phyloP scores from a whole-genome alignment of 257 asterid genomes.

The Przewalskia tangutica region DNA sequence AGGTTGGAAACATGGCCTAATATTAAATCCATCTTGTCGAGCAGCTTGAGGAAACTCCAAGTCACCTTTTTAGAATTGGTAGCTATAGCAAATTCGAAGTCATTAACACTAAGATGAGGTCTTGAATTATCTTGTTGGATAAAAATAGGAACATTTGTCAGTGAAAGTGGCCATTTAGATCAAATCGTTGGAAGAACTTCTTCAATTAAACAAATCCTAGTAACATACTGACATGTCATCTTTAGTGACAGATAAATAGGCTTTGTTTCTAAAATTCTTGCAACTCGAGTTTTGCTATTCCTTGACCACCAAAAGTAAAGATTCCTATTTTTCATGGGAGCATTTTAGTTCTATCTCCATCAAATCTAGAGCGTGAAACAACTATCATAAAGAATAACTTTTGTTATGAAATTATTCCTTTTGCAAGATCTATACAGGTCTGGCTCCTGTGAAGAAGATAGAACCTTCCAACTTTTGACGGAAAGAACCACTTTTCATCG shows the following conservation, averaged over 20 bases:
- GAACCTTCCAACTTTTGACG: neutral
- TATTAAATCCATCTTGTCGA: neutral
- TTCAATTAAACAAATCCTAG: neutral
- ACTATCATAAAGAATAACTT: conserved; percentile 1
- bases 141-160: neutral
- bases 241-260: neutral
- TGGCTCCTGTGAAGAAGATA: neutral
- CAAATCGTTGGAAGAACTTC: neutral
- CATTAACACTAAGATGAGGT: neutral
- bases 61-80: too few species aligned
- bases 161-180: neutral
- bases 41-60: neutral
- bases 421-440: neutral
- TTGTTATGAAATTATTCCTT: neutral
- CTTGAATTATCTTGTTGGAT: neutral
- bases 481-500: neutral
- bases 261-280: neutral
- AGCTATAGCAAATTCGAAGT: too few species aligned
- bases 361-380: neutral
- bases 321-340: conserved; percentile 1
- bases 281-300: neutral
- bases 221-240: neutral
- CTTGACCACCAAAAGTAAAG: neutral
- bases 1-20: neutral
- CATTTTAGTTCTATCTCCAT: neutral